Percentiles rank a stretch among this genome's conserved stretches.
phyloP scores from a whole-genome alignment of 1,284 basidiomycete genomes.

The Anthracocystis setariae region DNA sequence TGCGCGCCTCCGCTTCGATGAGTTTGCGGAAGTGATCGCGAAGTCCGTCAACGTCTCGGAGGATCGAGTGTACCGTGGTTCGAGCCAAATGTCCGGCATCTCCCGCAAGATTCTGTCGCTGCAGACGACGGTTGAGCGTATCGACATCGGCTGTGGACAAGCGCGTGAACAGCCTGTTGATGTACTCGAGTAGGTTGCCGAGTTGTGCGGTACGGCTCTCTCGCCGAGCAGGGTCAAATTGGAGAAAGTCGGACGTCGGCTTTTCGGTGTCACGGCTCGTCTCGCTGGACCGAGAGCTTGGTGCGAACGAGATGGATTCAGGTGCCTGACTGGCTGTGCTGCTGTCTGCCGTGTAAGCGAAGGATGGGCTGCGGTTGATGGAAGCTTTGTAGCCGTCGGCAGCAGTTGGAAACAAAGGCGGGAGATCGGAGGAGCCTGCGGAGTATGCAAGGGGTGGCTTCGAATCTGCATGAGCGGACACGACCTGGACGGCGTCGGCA shows the following conservation, averaged over 20 bases:
- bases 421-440: slow-evolving; percentile 22
- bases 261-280: slow-evolving; percentile 45
- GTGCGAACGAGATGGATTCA: slow-evolving; percentile 30
- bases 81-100: slow-evolving; percentile 89
- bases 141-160: slow-evolving; percentile 84
- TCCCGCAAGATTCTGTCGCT: slow-evolving; percentile 85
- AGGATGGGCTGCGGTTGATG: slow-evolving; percentile 20
- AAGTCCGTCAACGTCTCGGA: slow-evolving; percentile 78
- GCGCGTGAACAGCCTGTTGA: slow-evolving; percentile 76
- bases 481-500: neutral
- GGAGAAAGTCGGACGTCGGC: slow-evolving; percentile 26
- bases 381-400: neutral
- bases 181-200: slow-evolving; percentile 77
- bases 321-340: slow-evolving; percentile 38
- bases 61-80: slow-evolving; percentile 80
- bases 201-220: slow-evolving; percentile 69
- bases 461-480: neutral
- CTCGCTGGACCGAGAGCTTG: slow-evolving; percentile 45
- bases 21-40: slow-evolving; percentile 78
- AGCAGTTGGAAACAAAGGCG: slow-evolving; percentile 9
- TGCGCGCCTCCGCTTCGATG: slow-evolving; percentile 70
- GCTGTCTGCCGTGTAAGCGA: slow-evolving; percentile 39
- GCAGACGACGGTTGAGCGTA: slow-evolving; percentile 86
- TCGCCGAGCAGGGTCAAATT: slow-evolving; percentile 28
- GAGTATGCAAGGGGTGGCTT: slow-evolving; percentile 13